phyloP scores from a whole-genome alignment of 1,139 yeast species.

The Kurtzmaniella quercitrusa region DNA sequence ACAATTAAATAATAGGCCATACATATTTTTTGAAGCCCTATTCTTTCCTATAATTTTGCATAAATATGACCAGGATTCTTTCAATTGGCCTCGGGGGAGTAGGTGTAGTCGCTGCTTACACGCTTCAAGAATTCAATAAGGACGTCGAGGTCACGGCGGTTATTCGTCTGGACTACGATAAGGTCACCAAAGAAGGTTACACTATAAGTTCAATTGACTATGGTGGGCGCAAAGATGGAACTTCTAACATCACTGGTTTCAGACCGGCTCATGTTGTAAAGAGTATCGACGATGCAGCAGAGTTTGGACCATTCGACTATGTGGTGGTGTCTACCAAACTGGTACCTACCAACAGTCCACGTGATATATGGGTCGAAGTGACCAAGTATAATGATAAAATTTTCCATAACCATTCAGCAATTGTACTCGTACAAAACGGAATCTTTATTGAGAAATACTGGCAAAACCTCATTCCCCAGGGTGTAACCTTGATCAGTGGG shows the following conservation, averaged over 20 bases:
- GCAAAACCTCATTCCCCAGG: conserved; percentile 12
- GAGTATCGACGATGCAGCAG: conserved; percentile 20
- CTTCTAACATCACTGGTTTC: conserved; percentile 17
- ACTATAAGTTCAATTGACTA: conserved; percentile 24
- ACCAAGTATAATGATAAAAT: conserved; percentile 9
- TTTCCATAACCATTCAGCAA: conserved; percentile 13
- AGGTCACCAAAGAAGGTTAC: conserved; percentile 24
- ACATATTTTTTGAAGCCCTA: no score
- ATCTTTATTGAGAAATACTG: conserved; percentile 30
- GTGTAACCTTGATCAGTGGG: conserved; percentile 17
- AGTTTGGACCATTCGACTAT: conserved; percentile 27
- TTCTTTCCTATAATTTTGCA: background rate
- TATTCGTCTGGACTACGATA: conserved; percentile 29
- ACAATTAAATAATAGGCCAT: no score
- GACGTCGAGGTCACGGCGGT: conserved; percentile 28
- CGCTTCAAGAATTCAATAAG: conserved; percentile 20
- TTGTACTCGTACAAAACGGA: conserved; percentile 29
- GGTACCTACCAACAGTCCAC: conserved; percentile 19
- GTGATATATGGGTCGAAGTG: conserved; percentile 22
- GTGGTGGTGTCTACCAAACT: conserved; percentile 32
- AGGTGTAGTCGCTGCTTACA: conserved; percentile 27
- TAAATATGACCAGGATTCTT: conserved; percentile 32
- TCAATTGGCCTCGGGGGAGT: conserved; percentile 65
- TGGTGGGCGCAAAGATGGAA: conserved; percentile 17
- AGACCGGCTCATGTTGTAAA: conserved; percentile 23